These are phyloP conservation scores for Vigna trinervia DNA, from an alignment of 306 rosid genomes.

Conservation along the genomic window DNA sequence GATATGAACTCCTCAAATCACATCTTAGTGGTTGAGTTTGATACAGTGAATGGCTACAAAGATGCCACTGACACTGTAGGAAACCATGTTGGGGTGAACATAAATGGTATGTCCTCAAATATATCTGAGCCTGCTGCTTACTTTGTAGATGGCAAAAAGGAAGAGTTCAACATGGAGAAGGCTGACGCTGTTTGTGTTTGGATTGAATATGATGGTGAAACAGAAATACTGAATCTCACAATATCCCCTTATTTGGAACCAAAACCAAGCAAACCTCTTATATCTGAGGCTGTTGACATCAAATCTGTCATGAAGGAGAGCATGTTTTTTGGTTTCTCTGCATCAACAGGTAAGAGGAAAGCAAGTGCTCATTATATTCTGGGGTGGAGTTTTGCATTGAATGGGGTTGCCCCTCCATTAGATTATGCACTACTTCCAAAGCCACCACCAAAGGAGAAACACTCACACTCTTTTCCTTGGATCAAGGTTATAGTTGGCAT, in stretches of 20 bases:
- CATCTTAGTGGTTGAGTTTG: conserved; percentile 31
- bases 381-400: conserved; percentile 31
- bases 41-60: conserved; percentile 34
- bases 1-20: conserved; percentile 15
- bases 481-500: background rate
- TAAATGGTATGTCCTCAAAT: conserved; percentile 5
- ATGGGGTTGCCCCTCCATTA: conserved; percentile 22
- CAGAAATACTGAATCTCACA: conserved; percentile 3
- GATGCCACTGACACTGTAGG: background rate
- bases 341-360: conserved; percentile 37
- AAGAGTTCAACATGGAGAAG: conserved; percentile 15
- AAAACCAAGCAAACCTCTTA: conserved; percentile 22
- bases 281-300: background rate
- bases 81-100: conserved; percentile 34
- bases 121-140: background rate
- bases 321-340: conserved; percentile 34
- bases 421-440: conserved; percentile 19
- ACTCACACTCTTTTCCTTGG: background rate
- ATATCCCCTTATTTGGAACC: background rate
- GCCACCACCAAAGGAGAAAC: conserved; percentile 33
- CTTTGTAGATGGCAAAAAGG: background rate
- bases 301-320: background rate
- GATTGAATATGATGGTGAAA: conserved; percentile 36
- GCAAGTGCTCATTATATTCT: conserved; percentile 32
- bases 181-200: conserved; percentile 20